A percentile compares a stretch with the other conserved stretches of the same genome.
Evolutionary conservation across 805 yeast species (phyloP).

Genomic region (Wickerhamomyces hampshirensis): DNA sequence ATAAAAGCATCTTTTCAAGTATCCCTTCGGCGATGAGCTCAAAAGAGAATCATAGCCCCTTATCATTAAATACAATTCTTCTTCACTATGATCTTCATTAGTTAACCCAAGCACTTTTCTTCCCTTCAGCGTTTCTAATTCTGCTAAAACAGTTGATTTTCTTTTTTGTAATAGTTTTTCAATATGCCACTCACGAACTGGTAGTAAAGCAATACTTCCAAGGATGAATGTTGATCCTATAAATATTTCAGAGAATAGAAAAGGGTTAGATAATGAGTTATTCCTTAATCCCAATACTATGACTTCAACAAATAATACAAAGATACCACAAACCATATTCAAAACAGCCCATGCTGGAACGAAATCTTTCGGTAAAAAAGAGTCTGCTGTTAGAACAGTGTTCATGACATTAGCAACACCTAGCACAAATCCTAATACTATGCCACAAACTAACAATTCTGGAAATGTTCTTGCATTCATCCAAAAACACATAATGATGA

Average conservation of each 20-base stretch:
- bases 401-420: constrained; percentile 43
- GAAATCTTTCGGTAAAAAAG: constrained; percentile 32
- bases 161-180: constrained; percentile 25
- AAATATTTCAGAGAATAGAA: constrained; percentile 53
- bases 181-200: constrained; percentile 48
- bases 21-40: constrained; percentile 1
- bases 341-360: constrained; percentile 37
- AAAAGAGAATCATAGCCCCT: constrained; percentile 8
- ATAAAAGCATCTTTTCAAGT: constrained; percentile 11
- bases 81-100: constrained; percentile 1
- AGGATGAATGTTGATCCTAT: constrained; percentile 45
- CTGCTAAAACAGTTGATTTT: no score
- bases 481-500: constrained; percentile 45
- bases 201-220: constrained; percentile 36
- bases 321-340: constrained; percentile 28
- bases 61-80: constrained; percentile 1
- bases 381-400: constrained; percentile 37
- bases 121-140: no score
- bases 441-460: constrained; percentile 35
- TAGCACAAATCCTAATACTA: constrained; percentile 38
- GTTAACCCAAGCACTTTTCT: constrained; percentile 2
- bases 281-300: constrained; percentile 46
- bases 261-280: constrained; percentile 34
- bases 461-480: constrained; percentile 34
- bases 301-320: constrained; percentile 46